These are phyloP conservation scores for Kickxella alabastrina DNA, from an alignment of 192 early-diverging fungal species.

Conservation along the genomic window DNA sequence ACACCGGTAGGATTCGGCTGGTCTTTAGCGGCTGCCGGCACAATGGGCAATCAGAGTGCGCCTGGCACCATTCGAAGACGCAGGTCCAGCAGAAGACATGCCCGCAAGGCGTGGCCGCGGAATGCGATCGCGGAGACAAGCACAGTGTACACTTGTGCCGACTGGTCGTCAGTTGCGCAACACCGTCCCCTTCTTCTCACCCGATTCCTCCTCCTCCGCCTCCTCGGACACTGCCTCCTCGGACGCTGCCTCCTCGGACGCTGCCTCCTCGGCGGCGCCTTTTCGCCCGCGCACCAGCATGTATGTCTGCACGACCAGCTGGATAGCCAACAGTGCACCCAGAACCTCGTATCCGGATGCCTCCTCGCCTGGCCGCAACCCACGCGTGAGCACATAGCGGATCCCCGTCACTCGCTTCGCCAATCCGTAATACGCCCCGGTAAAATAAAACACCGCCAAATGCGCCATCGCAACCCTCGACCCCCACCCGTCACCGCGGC, in stretches of 20 bases:
- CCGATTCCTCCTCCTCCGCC: slow-evolving; percentile 8
- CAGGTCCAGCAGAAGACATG: slow-evolving; percentile 97
- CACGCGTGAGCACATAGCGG: slow-evolving; percentile 79
- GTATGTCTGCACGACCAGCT: slow-evolving; percentile 60
- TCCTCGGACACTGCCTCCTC: slow-evolving; percentile 12
- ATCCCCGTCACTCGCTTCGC: slow-evolving; percentile 77
- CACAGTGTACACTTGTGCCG: slow-evolving; percentile 83
- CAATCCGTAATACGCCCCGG: slow-evolving; percentile 75
- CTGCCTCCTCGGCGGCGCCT: slow-evolving; percentile 7
- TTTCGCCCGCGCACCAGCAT: slow-evolving; percentile 36
- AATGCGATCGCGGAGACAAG: slow-evolving; percentile 65
- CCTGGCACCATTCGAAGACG: slow-evolving; percentile 87
- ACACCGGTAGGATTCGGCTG: slow-evolving; percentile 72
- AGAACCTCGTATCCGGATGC: slow-evolving; percentile 78
- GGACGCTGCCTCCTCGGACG: background rate
- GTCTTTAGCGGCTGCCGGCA: slow-evolving; percentile 77
- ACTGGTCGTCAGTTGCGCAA: slow-evolving; percentile 42
- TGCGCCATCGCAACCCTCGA: slow-evolving; percentile 56
- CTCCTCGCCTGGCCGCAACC: slow-evolving; percentile 69
- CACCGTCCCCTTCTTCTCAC: slow-evolving; percentile 10
- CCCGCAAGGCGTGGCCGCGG: slow-evolving; percentile 87
- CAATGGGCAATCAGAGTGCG: slow-evolving; percentile 90
- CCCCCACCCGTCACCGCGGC: slow-evolving; percentile 6
- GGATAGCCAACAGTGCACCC: slow-evolving; percentile 73
- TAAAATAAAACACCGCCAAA: slow-evolving; percentile 85